Evolutionary conservation across 2,329 filamentous ascomycete species (phyloP), one percentile per base, ranked within the genome.

Genomic region (Alternaria sp.): DNA sequence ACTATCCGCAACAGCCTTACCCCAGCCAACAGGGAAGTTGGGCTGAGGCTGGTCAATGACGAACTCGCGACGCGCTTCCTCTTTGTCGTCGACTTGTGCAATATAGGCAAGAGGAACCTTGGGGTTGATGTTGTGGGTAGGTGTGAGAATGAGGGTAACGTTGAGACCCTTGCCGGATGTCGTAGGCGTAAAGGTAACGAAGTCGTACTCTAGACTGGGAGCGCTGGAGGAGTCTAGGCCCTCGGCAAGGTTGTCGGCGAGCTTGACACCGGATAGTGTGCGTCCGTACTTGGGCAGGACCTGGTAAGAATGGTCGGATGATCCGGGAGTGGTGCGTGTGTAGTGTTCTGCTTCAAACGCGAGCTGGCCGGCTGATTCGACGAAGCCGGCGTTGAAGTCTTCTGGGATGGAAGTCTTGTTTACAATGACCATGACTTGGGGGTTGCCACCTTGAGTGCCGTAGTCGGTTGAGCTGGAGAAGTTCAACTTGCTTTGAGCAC

Each of bases 51-150:
- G 78, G 26, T 80, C 76, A 7, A 77, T 78, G 3, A 82, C 77
- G 24, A 79, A 81, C 44, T 80, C 73, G 3, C 79, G 74, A 1
- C 81, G 69, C 28, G 79, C 67, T 3, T 75, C 72, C 1, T 68
- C 63, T 34, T 68, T 66, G 24, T 80, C 76, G 45, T 85, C 80
- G 14, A 86, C 70, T 5, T 80, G 78, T 3, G 85, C 72, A 4
- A 84, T 81, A 61, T 84, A 86, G 5, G 77, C 77, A 69, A 87
- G 81, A 2, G 78, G 80, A 1, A 78, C 75, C 23, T 76, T 73
- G 0, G 84, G 83, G 54, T 84, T 80, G 5, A 82, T 80, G 64
- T 86, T 85, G 4, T 85, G 77, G 0, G 80, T 77, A 3, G 78
- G 75, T 1, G 76, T 77, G 21, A 82, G 77, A 33, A 79, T 78